A percentile compares a stretch with the other conserved stretches of the same genome.
Evolutionary conservation across 805 yeast species (phyloP).

Genomic region (Wickerhamomyces canadensis): DNA sequence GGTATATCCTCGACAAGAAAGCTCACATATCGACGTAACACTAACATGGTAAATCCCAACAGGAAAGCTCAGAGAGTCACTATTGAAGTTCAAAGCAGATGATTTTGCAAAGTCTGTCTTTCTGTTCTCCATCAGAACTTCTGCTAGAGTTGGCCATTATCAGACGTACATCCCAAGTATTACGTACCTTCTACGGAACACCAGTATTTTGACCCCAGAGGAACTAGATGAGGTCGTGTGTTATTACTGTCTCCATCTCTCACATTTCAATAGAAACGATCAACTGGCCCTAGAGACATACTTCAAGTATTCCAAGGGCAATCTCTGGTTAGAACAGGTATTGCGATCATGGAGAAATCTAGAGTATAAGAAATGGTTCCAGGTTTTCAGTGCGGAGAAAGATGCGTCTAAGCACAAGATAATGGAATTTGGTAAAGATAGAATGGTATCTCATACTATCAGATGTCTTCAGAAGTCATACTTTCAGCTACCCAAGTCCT

Average conservation of each 20-base stretch:
- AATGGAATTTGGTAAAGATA: slow-evolving; percentile 38
- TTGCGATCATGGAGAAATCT: slow-evolving; percentile 27
- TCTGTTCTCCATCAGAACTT: slow-evolving; percentile 42
- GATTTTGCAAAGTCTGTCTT: slow-evolving; percentile 42
- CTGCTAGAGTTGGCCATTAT: slow-evolving; percentile 43
- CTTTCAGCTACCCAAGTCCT: slow-evolving; percentile 25
- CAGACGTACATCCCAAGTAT: slow-evolving; percentile 56
- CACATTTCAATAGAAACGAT: slow-evolving; percentile 21
- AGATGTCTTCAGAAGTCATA: slow-evolving; percentile 33
- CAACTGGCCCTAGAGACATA: slow-evolving; percentile 13
- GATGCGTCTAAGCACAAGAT: slow-evolving; percentile 19
- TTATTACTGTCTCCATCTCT: slow-evolving; percentile 39
- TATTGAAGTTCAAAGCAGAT: slow-evolving; percentile 33
- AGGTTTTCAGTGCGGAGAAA: slow-evolving; percentile 15
- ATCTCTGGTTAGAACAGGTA: slow-evolving; percentile 29
- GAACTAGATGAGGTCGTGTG: slow-evolving; percentile 38
- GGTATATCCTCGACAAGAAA: no score
- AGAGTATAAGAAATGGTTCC: slow-evolving; percentile 30
- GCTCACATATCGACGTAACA: no score
- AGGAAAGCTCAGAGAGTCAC: slow-evolving; percentile 53
- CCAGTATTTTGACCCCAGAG: slow-evolving; percentile 15
- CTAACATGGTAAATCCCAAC: neutral
- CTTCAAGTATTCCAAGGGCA: slow-evolving; percentile 26
- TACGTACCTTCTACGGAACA: slow-evolving; percentile 25
- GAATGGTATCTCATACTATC: slow-evolving; percentile 30